Percentiles rank a stretch among this genome's conserved stretches.
phyloP scores from a whole-genome alignment of 2,329 filamentous ascomycete genomes.

The Fusarium nygamai region DNA sequence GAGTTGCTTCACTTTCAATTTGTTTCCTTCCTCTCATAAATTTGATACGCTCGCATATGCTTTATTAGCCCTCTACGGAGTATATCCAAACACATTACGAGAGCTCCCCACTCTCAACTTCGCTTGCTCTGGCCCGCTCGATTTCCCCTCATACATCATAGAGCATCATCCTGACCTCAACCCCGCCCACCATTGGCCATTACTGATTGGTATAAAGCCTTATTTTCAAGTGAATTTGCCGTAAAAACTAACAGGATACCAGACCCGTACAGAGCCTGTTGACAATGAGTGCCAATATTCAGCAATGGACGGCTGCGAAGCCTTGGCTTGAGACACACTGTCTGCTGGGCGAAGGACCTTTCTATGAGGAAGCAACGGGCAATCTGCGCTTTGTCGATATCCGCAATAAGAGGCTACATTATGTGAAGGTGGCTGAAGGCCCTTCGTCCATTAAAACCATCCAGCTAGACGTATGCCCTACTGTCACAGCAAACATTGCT shows the following conservation, averaged over 20 bases:
- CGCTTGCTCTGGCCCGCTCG: constrained; percentile 13
- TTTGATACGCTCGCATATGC: neutral
- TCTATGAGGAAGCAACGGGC: constrained; percentile 73
- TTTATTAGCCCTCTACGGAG: neutral
- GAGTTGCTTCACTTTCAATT: neutral
- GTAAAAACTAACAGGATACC: neutral
- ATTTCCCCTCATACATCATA: constrained; percentile 24
- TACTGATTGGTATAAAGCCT: neutral
- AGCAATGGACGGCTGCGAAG: constrained; percentile 62
- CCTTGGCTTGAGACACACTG: constrained; percentile 71
- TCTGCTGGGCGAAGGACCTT: constrained; percentile 77
- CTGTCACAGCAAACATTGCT: constrained; percentile 82
- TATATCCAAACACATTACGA: neutral
- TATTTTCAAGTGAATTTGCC: neutral
- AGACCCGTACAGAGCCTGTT: neutral
- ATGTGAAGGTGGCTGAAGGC: constrained; percentile 72
- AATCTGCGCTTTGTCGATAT: constrained; percentile 85
- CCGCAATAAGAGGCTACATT: constrained; percentile 77
- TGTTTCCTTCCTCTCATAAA: neutral
- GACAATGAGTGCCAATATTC: constrained; percentile 50
- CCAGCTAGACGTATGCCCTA: constrained; percentile 64
- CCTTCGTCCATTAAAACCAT: constrained; percentile 70
- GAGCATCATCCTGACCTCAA: constrained; percentile 20
- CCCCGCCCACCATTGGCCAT: constrained; percentile 15
- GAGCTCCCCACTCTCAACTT: constrained; percentile 10